Conservation (phyloP, 352 stramenopile genomes). For the Globisporangium polare region DNA sequence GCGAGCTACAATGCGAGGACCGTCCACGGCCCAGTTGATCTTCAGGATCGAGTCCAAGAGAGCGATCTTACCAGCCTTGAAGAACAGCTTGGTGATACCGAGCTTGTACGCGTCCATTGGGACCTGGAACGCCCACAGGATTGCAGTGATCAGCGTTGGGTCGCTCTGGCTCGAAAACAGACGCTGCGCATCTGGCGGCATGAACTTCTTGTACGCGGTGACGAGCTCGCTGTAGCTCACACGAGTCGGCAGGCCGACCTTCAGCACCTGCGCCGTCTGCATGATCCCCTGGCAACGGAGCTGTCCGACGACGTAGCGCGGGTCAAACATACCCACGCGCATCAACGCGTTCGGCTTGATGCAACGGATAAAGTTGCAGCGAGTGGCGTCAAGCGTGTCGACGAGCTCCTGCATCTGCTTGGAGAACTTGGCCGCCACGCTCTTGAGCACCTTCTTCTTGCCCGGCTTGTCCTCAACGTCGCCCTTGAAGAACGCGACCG, state of each 20-base stretch:
- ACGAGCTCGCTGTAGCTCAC: slow-evolving; percentile 74
- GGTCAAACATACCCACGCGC: slow-evolving; percentile 66
- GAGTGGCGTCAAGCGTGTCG: slow-evolving; percentile 71
- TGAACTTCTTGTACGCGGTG: slow-evolving; percentile 61
- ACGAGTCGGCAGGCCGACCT: slow-evolving; percentile 78
- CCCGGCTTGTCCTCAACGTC: slow-evolving; percentile 50
- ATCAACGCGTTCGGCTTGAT: slow-evolving; percentile 88
- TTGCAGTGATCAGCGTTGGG: slow-evolving; percentile 66
- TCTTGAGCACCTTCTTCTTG: slow-evolving; percentile 81
- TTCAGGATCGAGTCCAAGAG: slow-evolving; percentile 75
- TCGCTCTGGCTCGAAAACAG: slow-evolving; percentile 76
- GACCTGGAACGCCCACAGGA: slow-evolving; percentile 85
- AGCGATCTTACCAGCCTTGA: slow-evolving; percentile 73
- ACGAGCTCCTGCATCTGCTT: slow-evolving; percentile 83
- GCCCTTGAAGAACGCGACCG: slow-evolving; percentile 65
- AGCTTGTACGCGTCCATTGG: slow-evolving; percentile 77
- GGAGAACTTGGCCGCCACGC: slow-evolving; percentile 61
- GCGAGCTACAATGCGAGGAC: slow-evolving; percentile 49
- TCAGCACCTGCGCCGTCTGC: slow-evolving; percentile 86
- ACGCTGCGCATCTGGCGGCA: slow-evolving; percentile 60
- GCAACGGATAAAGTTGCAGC: slow-evolving; percentile 87
- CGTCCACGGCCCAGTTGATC: slow-evolving; percentile 63
- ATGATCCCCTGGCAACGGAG: slow-evolving; percentile 85
- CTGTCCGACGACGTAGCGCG: slow-evolving; percentile 77
- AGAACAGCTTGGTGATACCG: slow-evolving; percentile 72